Evolutionary conservation across 2,329 filamentous ascomycete genomes (phyloP), one percentile per base, ranked within the genome.

Genomic region (Fusarium udum): DNA sequence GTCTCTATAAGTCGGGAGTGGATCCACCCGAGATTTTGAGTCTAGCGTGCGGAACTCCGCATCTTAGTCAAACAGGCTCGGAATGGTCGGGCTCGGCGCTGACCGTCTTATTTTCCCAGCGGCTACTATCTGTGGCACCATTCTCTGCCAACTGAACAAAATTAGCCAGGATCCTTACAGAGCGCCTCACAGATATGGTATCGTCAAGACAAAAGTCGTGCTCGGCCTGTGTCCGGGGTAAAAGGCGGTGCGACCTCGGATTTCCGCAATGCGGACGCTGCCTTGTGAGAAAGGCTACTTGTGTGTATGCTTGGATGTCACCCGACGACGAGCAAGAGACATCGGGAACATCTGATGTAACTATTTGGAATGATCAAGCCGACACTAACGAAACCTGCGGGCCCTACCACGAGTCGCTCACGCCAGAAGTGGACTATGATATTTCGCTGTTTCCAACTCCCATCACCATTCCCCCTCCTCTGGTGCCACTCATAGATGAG

Each of bases 321-420:
- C 31, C 31, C 5, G 22, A 51, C 4, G 46, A 32, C 3, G 7
- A 3, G 4, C 45, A 48, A 9, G 20, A 31, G 26, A 16, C 13
- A 8, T 6, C 1, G 4, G 14, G 7, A n/a, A 9, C 7, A 0
- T 31, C 46, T 20, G 22, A 11, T 20, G 8, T 34, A 2, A 11
- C 5, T 20, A 3, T 20, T 51, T 51, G 31, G 22, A 6, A 14
- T 24, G 11, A 10, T 3, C 8, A 3, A 20, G 0, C 6, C 7
- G 22, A 14, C 22, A 32, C 3, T 18, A 2, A 15, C 7, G 4
- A 5, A 24, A 2, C 22, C 5, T 14, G 8, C 22, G 2, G 4
- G 0, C 22, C 22, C 14, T 26, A 14, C 5, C 22, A 24, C 0
- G 28, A 32, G 1, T 14, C 8, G 1, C 13, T 20, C 12, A 3